phyloP scores from a whole-genome alignment of 257 asterid genomes.

The Rubia yunnanensis region DNA sequence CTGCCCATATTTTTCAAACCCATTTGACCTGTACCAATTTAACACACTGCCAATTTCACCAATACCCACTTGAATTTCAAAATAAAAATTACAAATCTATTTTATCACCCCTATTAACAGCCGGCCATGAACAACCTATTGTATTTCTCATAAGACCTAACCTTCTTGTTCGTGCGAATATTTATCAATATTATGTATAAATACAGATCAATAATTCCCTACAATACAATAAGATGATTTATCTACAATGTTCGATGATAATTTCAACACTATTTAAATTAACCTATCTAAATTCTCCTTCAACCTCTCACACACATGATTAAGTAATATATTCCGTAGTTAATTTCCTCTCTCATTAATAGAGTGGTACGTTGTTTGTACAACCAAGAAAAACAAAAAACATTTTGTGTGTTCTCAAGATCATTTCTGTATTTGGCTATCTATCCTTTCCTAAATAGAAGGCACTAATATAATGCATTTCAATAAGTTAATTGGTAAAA shows the following conservation, averaged over 20 bases:
- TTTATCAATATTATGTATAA: background rate
- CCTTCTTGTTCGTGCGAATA: background rate
- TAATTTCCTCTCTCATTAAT: background rate
- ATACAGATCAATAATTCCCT: background rate
- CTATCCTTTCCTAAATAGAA: background rate
- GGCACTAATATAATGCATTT: background rate
- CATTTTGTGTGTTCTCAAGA: background rate
- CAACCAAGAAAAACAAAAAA: background rate
- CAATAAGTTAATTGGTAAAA: background rate
- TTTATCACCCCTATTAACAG: background rate
- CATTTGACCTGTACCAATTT: no score
- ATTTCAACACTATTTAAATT: background rate
- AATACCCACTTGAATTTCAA: no score
- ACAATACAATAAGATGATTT: background rate
- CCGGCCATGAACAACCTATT: background rate
- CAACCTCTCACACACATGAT: background rate
- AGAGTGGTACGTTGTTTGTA: background rate
- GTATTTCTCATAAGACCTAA: no score
- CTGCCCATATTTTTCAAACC: no score
- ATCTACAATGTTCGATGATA: background rate
- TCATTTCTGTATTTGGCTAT: background rate
- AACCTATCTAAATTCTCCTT: background rate
- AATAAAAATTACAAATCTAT: no score
- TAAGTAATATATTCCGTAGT: background rate
- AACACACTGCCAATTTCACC: no score